Evolutionary conservation across 192 early-diverging fungal species (phyloP).

Genomic region (Dimargaris cristalligena): DNA sequence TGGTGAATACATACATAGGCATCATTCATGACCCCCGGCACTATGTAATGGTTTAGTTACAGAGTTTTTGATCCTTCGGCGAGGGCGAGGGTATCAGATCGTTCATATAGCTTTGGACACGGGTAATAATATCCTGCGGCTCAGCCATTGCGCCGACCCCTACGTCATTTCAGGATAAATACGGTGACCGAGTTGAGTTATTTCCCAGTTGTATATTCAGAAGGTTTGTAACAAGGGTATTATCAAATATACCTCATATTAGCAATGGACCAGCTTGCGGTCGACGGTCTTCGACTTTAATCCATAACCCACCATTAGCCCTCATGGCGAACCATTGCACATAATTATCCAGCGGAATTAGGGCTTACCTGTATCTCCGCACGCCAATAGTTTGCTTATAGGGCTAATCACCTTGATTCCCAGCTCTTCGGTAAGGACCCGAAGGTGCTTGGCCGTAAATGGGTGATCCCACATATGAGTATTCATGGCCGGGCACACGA

Average conservation of each 20-base stretch:
- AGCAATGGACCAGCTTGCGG: neutral
- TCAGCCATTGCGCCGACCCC: slow-evolving; percentile 84
- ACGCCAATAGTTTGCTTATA: slow-evolving; percentile 71
- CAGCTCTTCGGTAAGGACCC: slow-evolving; percentile 28
- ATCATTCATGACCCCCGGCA: no score
- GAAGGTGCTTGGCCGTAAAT: slow-evolving; percentile 57
- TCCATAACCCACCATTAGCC: neutral
- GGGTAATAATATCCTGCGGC: slow-evolving; percentile 45
- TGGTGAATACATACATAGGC: no score
- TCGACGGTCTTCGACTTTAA: neutral
- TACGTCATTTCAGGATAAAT: slow-evolving; percentile 12
- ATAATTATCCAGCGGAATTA: no score
- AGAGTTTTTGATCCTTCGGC: no score
- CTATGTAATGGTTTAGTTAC: no score
- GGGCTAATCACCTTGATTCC: slow-evolving; percentile 55
- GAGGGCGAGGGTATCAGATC: no score
- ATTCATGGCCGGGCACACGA: slow-evolving; percentile 93
- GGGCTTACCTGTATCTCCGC: slow-evolving; percentile 71
- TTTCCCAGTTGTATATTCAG: neutral
- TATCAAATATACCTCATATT: neutral
- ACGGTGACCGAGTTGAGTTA: neutral
- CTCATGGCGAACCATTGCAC: no score
- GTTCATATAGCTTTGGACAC: no score
- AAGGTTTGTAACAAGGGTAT: neutral
- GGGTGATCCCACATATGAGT: slow-evolving; percentile 94